Evolutionary conservation across 2,329 filamentous ascomycete species (phyloP).

Genomic region (Penicillium sp.): DNA sequence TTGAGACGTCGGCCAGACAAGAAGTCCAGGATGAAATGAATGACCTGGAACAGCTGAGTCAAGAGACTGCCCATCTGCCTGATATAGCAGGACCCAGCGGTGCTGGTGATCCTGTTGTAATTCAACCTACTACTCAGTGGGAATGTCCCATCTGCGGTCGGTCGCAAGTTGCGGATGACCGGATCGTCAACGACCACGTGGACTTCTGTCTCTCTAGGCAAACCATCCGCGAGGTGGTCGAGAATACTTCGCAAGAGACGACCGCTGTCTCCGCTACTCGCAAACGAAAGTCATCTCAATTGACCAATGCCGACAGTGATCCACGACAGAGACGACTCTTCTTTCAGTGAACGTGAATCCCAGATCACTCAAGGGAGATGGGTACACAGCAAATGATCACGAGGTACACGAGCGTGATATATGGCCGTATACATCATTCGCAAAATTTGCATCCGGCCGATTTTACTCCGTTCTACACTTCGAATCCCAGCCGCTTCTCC

Average conservation of each 20-base stretch:
- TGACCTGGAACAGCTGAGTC: conserved; percentile 58
- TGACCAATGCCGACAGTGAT: conserved; percentile 15
- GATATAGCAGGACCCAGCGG: conserved; percentile 1
- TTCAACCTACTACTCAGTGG: conserved; percentile 59
- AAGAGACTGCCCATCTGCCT: conserved; percentile 42
- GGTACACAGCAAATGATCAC: neutral
- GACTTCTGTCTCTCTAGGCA: conserved; percentile 83
- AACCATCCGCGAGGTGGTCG: conserved; percentile 78
- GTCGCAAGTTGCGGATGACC: conserved; percentile 70
- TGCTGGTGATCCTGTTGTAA: conserved; percentile 3
- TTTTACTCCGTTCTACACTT: neutral
- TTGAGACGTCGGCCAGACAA: conserved; percentile 58
- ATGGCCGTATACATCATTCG: neutral
- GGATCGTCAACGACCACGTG: conserved; percentile 82
- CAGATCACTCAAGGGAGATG: no score
- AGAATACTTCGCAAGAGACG: conserved; percentile 42
- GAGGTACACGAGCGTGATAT: neutral
- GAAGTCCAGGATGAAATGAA: conserved; percentile 59
- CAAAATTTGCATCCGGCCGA: neutral
- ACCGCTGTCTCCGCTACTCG: conserved; percentile 7
- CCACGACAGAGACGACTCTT: conserved; percentile 35
- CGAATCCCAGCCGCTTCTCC: no score
- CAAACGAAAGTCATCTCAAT: conserved; percentile 34
- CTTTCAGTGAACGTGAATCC: conserved; percentile 25
- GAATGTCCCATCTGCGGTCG: conserved; percentile 82